Evolutionary conservation across 169 alveolate species (phyloP).

Genomic region (Plasmodium ovale): DNA sequence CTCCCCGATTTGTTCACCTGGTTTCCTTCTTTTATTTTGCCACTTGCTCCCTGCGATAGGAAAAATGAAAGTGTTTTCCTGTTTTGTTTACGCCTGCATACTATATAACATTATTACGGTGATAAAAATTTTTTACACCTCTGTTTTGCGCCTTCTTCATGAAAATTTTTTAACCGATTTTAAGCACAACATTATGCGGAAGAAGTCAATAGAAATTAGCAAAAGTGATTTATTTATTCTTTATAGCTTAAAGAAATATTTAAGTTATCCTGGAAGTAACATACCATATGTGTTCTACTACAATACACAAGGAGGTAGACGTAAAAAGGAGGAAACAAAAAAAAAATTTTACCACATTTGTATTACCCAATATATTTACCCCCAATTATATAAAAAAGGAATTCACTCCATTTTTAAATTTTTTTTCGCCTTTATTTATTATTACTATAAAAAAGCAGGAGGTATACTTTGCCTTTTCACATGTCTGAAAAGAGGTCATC

Average conservation of each 20-base stretch:
- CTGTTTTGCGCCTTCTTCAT: conserved; percentile 21
- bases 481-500: background rate
- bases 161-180: background rate
- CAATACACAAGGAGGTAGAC: background rate
- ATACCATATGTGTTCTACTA: background rate
- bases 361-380: background rate
- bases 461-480: background rate
- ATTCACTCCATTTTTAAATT: background rate
- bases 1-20: background rate
- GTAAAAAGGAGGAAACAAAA: too few relatives aligned
- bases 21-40: background rate
- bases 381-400: background rate
- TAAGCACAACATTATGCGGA: background rate
- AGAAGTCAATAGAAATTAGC: background rate
- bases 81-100: conserved; percentile 9
- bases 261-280: background rate
- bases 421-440: background rate
- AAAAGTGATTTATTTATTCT: background rate
- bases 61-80: conserved; percentile 57
- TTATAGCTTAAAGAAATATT: background rate
- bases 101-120: conserved; percentile 17
- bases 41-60: too few relatives aligned
- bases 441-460: background rate
- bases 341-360: background rate
- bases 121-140: conserved; percentile 2